Evolutionary conservation across 352 stramenopile species (phyloP), one percentile per base, ranked within the genome.

Genomic region (Thalassiosira mediterranea): DNA sequence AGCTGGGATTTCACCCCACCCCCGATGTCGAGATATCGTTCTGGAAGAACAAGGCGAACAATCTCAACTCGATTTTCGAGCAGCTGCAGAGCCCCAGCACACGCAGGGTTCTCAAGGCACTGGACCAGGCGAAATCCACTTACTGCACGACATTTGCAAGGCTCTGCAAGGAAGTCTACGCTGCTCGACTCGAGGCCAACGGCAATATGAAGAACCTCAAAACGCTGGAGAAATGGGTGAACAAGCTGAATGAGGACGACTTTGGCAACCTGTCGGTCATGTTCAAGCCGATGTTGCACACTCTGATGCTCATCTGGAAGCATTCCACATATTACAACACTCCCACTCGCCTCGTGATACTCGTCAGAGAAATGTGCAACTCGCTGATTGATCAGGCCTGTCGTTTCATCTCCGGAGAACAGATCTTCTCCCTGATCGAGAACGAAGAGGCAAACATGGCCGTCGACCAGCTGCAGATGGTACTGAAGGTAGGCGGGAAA

Each of bases 271-370:
- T 98, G 8, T 91, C 90, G 1, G 87, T 96, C 56, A 84, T 98
- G 17, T 99, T 98, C 88, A 98, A 98, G 83, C 97, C 97, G n/a
- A 98, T 98, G 88, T 84, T 99, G 13, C 96, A 98, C 78, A 98
- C 98, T 58, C 96, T 98, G 11, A 88, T 99, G 65, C 84, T 99
- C 19, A 98, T 99, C 69, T 99, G 97, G 97, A 99, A 99, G 81
- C 98, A 99, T 87, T 98, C 95, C 23, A 97, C 97, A 81, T 94
- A 98, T 84, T 99, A 99, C 93, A 99, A 99, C 84, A 98, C 95
- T 4, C 95, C 96, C 0, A 95, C 94, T 19, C 86, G 96, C 0
- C 90, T 99, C 31, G 96, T 99, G 0, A 95, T 98, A 34, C 86
- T 99, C 44, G 97, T 99, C 87, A 91, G 95, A 38, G 95, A 99